Percentiles rank a stretch among this genome's conserved stretches.
Conservation (phyloP, 2,329 filamentous ascomycete genomes). For the Mariannaea elegans region DNA sequence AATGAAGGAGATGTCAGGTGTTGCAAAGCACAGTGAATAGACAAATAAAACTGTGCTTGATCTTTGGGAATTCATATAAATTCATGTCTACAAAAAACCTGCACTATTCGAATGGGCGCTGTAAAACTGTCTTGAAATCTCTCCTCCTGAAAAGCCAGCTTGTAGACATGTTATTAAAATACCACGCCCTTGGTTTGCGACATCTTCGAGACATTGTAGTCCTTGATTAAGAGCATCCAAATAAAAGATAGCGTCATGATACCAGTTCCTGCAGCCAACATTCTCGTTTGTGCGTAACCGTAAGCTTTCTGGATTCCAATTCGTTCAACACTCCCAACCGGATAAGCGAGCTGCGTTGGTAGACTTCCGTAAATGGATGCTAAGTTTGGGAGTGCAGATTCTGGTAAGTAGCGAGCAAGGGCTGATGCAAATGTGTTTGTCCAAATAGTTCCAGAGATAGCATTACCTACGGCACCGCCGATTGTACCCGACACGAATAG, state of each 20-base stretch:
- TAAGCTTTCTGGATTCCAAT: slow-evolving; percentile 57
- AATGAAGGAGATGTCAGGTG: too few species aligned
- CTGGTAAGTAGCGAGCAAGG: slow-evolving; percentile 51
- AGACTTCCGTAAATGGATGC: slow-evolving; percentile 54
- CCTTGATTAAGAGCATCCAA: slow-evolving; percentile 41
- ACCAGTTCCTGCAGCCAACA: slow-evolving; percentile 47
- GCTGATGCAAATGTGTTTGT: slow-evolving; percentile 50
- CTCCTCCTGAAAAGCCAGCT: too few species aligned
- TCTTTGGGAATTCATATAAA: too few species aligned
- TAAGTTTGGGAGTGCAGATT: slow-evolving; percentile 41
- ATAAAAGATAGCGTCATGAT: slow-evolving; percentile 39
- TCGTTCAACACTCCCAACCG: slow-evolving; percentile 50
- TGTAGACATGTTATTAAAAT: too few species aligned
- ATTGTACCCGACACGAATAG: slow-evolving; percentile 55
- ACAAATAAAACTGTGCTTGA: too few species aligned
- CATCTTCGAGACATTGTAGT: slow-evolving; percentile 42
- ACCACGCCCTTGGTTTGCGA: slow-evolving; percentile 43
- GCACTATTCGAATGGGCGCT: too few species aligned
- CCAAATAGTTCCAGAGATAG: slow-evolving; percentile 53
- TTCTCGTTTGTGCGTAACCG: slow-evolving; percentile 53
- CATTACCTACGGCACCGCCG: slow-evolving; percentile 56
- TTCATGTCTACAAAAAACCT: too few species aligned
- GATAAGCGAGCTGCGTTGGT: slow-evolving; percentile 48
- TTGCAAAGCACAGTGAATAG: too few species aligned
- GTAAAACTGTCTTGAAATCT: too few species aligned